Percentiles rank a stretch among this genome's conserved stretches.
phyloP scores from a whole-genome alignment of 2,329 filamentous ascomycete genomes.

The Penicillium brasilianum region DNA sequence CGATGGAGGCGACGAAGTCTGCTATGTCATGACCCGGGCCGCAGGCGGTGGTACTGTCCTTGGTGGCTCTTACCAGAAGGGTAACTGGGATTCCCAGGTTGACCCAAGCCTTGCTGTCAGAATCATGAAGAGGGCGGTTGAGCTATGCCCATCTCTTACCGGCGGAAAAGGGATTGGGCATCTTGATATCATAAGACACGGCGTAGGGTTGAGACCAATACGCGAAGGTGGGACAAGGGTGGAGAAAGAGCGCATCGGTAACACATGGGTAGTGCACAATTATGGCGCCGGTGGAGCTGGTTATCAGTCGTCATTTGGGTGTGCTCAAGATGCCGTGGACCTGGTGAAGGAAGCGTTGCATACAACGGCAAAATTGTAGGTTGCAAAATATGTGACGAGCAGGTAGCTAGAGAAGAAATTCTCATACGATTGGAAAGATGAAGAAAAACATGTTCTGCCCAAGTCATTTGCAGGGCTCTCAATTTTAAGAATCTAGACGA shows the following conservation, averaged over 20 bases:
- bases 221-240: conserved; percentile 74
- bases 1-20: conserved; percentile 70
- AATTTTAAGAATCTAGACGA: background rate
- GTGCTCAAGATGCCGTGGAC: conserved; percentile 64
- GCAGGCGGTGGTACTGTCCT: conserved; percentile 76
- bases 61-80: conserved; percentile 78
- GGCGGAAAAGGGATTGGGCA: conserved; percentile 66
- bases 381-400: background rate
- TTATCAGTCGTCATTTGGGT: conserved; percentile 69
- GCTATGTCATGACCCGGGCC: conserved; percentile 81
- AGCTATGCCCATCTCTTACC: conserved; percentile 35
- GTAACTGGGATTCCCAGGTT: conserved; percentile 75
- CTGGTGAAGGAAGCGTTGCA: background rate
- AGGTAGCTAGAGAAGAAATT: too few relatives aligned
- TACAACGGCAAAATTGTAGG: background rate
- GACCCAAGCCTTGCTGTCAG: conserved; percentile 75
- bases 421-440: background rate
- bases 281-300: conserved; percentile 55
- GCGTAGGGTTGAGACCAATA: conserved; percentile 76
- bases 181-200: conserved; percentile 75
- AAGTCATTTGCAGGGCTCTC: background rate
- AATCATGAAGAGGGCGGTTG: conserved; percentile 72
- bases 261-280: conserved; percentile 54
- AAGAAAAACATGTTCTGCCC: background rate
- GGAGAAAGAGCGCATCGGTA: conserved; percentile 69